A percentile compares a stretch with the other conserved stretches of the same genome.
phyloP scores from a whole-genome alignment of 2,329 filamentous ascomycete genomes.

The Ophiostoma sp. region DNA sequence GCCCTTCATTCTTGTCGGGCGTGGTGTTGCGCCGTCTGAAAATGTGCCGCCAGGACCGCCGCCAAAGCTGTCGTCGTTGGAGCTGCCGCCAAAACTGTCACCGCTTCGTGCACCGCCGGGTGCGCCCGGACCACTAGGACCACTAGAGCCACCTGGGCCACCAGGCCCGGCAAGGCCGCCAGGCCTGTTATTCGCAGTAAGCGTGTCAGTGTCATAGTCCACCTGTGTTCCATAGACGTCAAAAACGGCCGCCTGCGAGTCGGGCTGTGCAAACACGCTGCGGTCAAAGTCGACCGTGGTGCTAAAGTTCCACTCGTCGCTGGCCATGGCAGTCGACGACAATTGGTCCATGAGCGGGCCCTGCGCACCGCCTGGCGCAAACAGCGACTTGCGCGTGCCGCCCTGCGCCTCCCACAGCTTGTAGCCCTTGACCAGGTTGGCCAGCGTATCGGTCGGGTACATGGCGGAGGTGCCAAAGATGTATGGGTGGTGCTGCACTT shows the following conservation, averaged over 20 bases:
- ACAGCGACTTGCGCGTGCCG: conserved; percentile 62
- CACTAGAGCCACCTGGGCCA: conserved; percentile 33
- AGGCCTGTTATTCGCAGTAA: conserved; percentile 29
- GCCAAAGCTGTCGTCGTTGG: conserved; percentile 34
- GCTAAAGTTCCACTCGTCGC: conserved; percentile 64
- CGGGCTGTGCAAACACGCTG: conserved; percentile 48
- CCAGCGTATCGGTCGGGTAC: conserved; percentile 60
- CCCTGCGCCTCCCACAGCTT: conserved; percentile 71
- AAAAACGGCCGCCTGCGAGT: conserved; percentile 51
- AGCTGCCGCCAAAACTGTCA: conserved; percentile 10
- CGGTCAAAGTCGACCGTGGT: conserved; percentile 61
- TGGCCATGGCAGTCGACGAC: conserved; percentile 42
- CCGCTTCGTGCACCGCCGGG: neutral
- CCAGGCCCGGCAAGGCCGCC: conserved; percentile 32
- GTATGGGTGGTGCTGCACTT: conserved; percentile 65
- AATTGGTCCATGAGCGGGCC: conserved; percentile 38
- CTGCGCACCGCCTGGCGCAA: conserved; percentile 55
- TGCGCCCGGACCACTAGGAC: conserved; percentile 38
- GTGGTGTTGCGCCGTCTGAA: conserved; percentile 37
- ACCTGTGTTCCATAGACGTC: conserved; percentile 53
- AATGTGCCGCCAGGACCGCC: conserved; percentile 29
- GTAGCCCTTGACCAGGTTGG: conserved; percentile 64
- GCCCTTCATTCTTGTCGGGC: conserved; percentile 48
- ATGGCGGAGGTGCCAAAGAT: conserved; percentile 56
- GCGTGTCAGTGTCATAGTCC: conserved; percentile 33